A percentile compares a stretch with the other conserved stretches of the same genome.
These are phyloP conservation scores for Xylaria sp. DNA, from an alignment of 2,329 filamentous ascomycete species.

Conservation along the genomic window DNA sequence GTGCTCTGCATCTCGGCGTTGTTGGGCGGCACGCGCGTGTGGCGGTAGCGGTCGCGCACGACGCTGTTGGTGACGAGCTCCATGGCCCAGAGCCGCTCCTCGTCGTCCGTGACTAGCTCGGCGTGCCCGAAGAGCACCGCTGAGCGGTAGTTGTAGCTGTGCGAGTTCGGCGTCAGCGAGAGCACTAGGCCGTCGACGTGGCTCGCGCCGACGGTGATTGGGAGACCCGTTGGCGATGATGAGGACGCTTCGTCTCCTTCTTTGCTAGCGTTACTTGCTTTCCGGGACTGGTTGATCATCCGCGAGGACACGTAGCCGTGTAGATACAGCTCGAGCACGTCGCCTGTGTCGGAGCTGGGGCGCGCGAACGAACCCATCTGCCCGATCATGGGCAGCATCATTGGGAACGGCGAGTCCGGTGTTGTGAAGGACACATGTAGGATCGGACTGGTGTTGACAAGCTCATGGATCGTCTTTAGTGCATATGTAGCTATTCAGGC, in stretches of 20 bases:
- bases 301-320: slow-evolving; percentile 85
- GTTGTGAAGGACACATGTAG: slow-evolving; percentile 80
- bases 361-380: slow-evolving; percentile 75
- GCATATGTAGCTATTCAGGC: slow-evolving; percentile 69
- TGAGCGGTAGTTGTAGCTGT: slow-evolving; percentile 87
- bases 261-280: slow-evolving; percentile 8
- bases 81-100: slow-evolving; percentile 81
- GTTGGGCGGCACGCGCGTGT: slow-evolving; percentile 69
- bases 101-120: slow-evolving; percentile 65
- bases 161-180: slow-evolving; percentile 77
- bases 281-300: slow-evolving; percentile 69
- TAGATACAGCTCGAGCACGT: slow-evolving; percentile 77
- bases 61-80: slow-evolving; percentile 77
- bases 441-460: slow-evolving; percentile 76
- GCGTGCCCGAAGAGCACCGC: slow-evolving; percentile 80
- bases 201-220: slow-evolving; percentile 74
- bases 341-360: slow-evolving; percentile 63
- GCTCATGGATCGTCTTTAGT: slow-evolving; percentile 72
- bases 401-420: slow-evolving; percentile 71
- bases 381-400: slow-evolving; percentile 84
- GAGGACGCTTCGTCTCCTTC: too few relatives aligned
- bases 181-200: slow-evolving; percentile 82
- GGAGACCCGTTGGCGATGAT: slow-evolving; percentile 60
- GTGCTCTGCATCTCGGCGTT: slow-evolving; percentile 77
- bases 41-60: slow-evolving; percentile 69